phyloP scores from a whole-genome alignment of 2,329 filamentous ascomycete species.

The Alternaria arborescens region DNA sequence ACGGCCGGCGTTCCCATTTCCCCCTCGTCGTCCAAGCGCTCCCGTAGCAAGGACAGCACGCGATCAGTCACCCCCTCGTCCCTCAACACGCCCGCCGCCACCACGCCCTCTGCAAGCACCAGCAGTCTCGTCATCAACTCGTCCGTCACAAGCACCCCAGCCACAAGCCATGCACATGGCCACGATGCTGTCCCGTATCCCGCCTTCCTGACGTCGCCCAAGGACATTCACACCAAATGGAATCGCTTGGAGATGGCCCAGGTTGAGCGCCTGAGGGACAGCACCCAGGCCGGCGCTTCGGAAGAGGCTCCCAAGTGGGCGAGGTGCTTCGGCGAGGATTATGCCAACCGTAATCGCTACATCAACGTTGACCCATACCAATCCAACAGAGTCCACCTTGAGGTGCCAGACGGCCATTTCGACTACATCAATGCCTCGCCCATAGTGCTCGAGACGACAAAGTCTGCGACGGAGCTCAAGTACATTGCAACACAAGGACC shows the following conservation, averaged over 20 bases:
- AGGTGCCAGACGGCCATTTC: conserved; percentile 72
- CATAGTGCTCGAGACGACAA: conserved; percentile 54
- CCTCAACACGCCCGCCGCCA: conserved; percentile 35
- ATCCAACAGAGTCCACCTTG: conserved; percentile 82
- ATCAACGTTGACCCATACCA: conserved; percentile 89
- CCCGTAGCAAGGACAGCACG: conserved; percentile 50
- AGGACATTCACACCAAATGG: conserved; percentile 68
- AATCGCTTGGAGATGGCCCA: conserved; percentile 69
- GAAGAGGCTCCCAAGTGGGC: conserved; percentile 64
- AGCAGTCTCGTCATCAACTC: conserved; percentile 44
- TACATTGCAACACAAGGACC: conserved; percentile 97
- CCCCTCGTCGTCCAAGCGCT: conserved; percentile 51
- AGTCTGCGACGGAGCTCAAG: conserved; percentile 55
- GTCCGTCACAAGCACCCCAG: conserved; percentile 20
- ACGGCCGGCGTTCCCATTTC: conserved; percentile 43
- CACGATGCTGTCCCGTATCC: conserved; percentile 53
- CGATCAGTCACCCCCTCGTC: conserved; percentile 40
- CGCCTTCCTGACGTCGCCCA: conserved; percentile 62
- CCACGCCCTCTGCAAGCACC: conserved; percentile 43
- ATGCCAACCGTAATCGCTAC: conserved; percentile 80
- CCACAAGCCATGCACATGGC: conserved; percentile 18
- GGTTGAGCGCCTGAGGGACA: conserved; percentile 61
- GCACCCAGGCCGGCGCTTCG: conserved; percentile 44
- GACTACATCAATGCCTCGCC: conserved; percentile 64
- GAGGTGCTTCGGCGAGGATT: conserved; percentile 64